A percentile compares a stretch with the other conserved stretches of the same genome.
phyloP scores from a whole-genome alignment of 2,329 filamentous ascomycete genomes.

The Metarhizium sp. region DNA sequence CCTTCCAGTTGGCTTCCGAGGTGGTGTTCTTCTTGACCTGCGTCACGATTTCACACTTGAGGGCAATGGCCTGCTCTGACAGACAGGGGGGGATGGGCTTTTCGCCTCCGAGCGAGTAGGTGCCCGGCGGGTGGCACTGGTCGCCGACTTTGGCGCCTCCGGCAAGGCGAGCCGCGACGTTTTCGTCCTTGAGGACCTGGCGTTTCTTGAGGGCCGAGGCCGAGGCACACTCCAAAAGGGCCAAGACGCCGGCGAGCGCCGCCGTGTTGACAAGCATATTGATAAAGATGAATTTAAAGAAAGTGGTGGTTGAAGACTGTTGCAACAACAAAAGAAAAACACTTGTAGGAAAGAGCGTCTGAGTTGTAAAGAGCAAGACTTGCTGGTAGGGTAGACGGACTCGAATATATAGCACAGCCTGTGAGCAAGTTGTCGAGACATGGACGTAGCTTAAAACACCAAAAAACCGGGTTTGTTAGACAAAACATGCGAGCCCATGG shows the following conservation, averaged over 20 bases:
- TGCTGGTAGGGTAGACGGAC: no score
- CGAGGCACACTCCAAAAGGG: neutral
- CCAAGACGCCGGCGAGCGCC: neutral
- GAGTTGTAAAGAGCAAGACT: no score
- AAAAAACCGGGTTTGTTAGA: no score
- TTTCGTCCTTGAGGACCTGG: neutral
- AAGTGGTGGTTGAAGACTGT: neutral
- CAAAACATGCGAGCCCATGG: no score
- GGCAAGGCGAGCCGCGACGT: neutral
- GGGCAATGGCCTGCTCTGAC: neutral
- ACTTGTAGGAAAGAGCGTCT: no score
- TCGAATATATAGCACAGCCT: no score
- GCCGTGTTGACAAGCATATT: neutral
- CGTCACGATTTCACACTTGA: neutral
- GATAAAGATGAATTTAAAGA: neutral
- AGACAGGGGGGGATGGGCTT: neutral
- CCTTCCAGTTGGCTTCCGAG: neutral
- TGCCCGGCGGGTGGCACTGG: neutral
- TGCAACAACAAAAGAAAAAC: no score
- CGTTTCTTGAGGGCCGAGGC: neutral
- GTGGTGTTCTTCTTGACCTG: neutral
- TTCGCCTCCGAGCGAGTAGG: neutral
- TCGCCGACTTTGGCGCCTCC: neutral
- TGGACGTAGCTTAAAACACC: no score
- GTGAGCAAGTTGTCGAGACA: no score